Evolutionary conservation across 2,329 filamentous ascomycete species (phyloP), one percentile per base, ranked within the genome.

Genomic region (Blumeriella jaapii): DNA sequence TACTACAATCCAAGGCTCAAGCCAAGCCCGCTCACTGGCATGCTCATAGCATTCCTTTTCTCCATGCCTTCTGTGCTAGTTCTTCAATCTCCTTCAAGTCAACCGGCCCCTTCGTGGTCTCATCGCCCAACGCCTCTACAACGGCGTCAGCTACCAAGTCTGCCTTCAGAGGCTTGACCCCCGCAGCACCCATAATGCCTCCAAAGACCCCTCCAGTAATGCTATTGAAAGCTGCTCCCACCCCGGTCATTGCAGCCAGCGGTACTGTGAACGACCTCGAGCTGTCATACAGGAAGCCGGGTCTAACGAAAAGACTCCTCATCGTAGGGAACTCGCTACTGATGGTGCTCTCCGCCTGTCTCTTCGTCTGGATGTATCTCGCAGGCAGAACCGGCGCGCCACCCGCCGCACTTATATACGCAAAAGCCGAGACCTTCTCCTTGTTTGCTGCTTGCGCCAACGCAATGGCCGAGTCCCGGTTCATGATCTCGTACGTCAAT

Each of bases 401-500:
- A 1, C 70, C 84, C 0, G 85, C 82, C 2, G 91, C 91, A 22
- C 86, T 94, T 42, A 98, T 79, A 64, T 85, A 96, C 40, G 80
- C 75, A 56, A 94, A 95, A 0, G 77, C 74, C 12, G 68, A 61
- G 10, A 79, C 78, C 22, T 74, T 67, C 40, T 74, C 72, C 20
- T 62, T 62, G 16, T 69, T 68, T 2, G 86, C 77, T 55, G 89
- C 82, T 52, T 79, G 75, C 10, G 89, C 91, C 10, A 95, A 69
- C 36, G 79, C 71, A 42, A 96, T 74, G 30, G 89, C 89, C 62
- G 67, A 74, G 61, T 96, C 89, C 38, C 91, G 74, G 62, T 98
- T 98, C 85, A 98, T 95, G 41, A 86, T 69, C 64, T 96, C 91
- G 63, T 98, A 98, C 12, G 89, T 95, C 51, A 94, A 67, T 60